These are phyloP conservation scores for Paraphaeosphaeria sporulosa DNA, from an alignment of 2,329 filamentous ascomycete species.

Conservation along the genomic window DNA sequence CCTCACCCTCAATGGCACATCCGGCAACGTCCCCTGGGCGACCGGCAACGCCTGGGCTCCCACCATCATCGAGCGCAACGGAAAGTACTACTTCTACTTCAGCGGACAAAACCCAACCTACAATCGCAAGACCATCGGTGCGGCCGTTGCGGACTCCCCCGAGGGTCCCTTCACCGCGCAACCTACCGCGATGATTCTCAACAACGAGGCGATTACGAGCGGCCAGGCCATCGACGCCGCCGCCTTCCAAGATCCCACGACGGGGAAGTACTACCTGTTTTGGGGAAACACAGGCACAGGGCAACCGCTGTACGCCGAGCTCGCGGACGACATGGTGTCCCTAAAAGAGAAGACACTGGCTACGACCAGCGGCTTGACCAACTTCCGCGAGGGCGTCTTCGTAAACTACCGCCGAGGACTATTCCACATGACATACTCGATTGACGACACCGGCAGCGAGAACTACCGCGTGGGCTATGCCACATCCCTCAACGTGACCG, in stretches of 20 bases:
- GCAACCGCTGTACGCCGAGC: slow-evolving; percentile 29
- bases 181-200: slow-evolving; percentile 35
- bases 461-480: slow-evolving; percentile 40
- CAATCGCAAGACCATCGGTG: slow-evolving; percentile 39
- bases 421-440: slow-evolving; percentile 38
- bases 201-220: slow-evolving; percentile 32
- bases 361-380: slow-evolving; percentile 25
- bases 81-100: slow-evolving; percentile 42
- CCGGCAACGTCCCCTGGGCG: slow-evolving; percentile 39
- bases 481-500: slow-evolving; percentile 27
- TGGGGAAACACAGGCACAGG: slow-evolving; percentile 32
- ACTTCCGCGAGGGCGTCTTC: slow-evolving; percentile 38
- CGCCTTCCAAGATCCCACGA: slow-evolving; percentile 33
- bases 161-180: slow-evolving; percentile 36
- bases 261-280: slow-evolving; percentile 38
- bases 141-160: slow-evolving; percentile 31
- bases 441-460: slow-evolving; percentile 38
- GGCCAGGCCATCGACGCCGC: slow-evolving; percentile 37
- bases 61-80: slow-evolving; percentile 31
- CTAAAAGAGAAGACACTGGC: slow-evolving; percentile 25
- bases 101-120: slow-evolving; percentile 34
- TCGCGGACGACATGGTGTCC: slow-evolving; percentile 33
- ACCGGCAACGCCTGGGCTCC: slow-evolving; percentile 39
- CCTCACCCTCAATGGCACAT: slow-evolving; percentile 37
- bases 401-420: slow-evolving; percentile 34